phyloP scores from a whole-genome alignment of 768 basidiomycete species.

The Suillus luteus region DNA sequence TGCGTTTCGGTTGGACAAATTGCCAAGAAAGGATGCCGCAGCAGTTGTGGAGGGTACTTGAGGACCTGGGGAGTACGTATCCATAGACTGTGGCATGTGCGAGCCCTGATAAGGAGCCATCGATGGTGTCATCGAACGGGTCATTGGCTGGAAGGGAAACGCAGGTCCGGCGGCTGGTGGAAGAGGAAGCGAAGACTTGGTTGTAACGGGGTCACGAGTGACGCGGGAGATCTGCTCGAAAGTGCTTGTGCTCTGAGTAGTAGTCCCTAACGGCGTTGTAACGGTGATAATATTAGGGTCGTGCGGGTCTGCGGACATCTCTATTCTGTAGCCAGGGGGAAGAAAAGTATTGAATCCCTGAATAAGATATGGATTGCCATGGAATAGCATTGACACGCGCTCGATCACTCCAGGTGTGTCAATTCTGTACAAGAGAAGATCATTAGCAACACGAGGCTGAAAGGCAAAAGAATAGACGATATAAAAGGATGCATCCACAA shows the following conservation, averaged over 20 bases:
- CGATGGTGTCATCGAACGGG: constrained; percentile 44
- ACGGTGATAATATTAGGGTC: constrained; percentile 78
- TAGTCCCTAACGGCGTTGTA: constrained; percentile 76
- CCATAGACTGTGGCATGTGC: constrained; percentile 34
- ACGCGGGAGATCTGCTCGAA: constrained; percentile 35
- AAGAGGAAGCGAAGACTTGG: constrained; percentile 19
- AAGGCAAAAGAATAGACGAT: constrained; percentile 17
- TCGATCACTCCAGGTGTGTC: constrained; percentile 98
- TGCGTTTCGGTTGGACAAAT: constrained; percentile 50
- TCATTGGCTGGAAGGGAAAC: constrained; percentile 14
- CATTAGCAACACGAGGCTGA: constrained; percentile 15
- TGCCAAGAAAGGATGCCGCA: constrained; percentile 67
- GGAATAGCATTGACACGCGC: constrained; percentile 90
- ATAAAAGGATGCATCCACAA: constrained; percentile 6
- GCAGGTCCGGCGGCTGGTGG: constrained; percentile 39
- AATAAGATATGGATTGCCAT: constrained; percentile 86
- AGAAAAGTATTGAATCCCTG: constrained; percentile 99
- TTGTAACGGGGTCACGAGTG: constrained; percentile 25
- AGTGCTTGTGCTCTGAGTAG: constrained; percentile 60
- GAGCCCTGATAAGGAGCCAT: constrained; percentile 51
- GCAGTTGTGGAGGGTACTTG: constrained; percentile 52
- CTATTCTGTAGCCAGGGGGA: constrained; percentile 92
- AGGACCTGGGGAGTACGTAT: constrained; percentile 48
- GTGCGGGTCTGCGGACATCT: constrained; percentile 69
- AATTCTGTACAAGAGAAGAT: constrained; percentile 56